Percentiles rank a stretch among this genome's conserved stretches.
Evolutionary conservation across 805 yeast genomes (phyloP).

Genomic region (Saturnispora silvae): DNA sequence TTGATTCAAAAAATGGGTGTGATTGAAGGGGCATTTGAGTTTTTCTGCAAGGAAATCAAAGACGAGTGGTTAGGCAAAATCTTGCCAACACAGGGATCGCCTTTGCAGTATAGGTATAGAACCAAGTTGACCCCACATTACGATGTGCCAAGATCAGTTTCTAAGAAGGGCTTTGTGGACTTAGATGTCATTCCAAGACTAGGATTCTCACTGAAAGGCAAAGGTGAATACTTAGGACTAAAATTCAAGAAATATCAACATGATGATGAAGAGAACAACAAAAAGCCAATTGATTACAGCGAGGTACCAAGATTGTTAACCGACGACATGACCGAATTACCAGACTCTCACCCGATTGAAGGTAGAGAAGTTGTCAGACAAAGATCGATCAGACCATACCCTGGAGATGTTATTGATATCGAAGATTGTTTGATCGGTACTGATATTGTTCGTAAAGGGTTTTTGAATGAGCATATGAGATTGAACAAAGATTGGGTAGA

Average conservation of each 20-base stretch:
- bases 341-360: conserved; percentile 5
- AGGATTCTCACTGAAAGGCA: conserved; percentile 85
- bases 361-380: conserved; percentile 8
- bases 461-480: conserved; percentile 53
- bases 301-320: conserved; percentile 6
- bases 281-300: conserved; percentile 3
- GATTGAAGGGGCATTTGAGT: conserved; percentile 70
- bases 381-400: conserved; percentile 18
- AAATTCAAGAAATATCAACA: conserved; percentile 9
- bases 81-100: conserved; percentile 45
- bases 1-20: conserved; percentile 62
- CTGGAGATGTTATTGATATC: conserved; percentile 78
- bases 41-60: conserved; percentile 34
- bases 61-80: conserved; percentile 28
- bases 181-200: conserved; percentile 43
- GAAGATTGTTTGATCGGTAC: conserved; percentile 94
- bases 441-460: conserved; percentile 58
- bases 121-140: conserved; percentile 96
- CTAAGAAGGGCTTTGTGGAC: conserved; percentile 11
- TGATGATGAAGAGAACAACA: conserved; percentile 1
- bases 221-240: conserved; percentile 41
- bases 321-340: conserved; percentile 2
- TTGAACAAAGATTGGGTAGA: conserved; percentile 31
- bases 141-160: conserved; percentile 21
- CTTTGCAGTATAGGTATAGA: conserved; percentile 65